Percentiles rank a stretch among this genome's conserved stretches.
These are phyloP conservation scores for Solanum gracilifrons DNA, from an alignment of 257 asterid species.

Conservation along the genomic window DNA sequence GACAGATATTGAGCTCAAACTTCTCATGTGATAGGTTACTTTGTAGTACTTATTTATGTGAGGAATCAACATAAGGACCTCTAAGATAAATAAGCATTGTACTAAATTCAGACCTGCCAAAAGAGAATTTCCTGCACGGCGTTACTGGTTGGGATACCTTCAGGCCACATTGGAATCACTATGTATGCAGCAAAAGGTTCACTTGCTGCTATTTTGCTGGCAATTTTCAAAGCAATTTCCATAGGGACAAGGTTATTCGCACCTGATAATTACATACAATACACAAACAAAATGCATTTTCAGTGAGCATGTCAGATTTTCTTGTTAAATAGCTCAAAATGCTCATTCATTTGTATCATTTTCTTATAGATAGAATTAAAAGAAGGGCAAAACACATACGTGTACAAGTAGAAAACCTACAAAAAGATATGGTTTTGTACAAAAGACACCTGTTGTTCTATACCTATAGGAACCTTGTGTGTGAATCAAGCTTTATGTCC, in stretches of 20 bases:
- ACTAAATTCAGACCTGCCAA: conserved; percentile 64
- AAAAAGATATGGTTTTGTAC: background rate
- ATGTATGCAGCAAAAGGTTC: conserved; percentile 75
- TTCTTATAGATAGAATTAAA: background rate
- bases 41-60: background rate
- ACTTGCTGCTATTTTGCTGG: conserved; percentile 72
- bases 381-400: background rate
- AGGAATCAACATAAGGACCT: background rate
- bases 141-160: conserved; percentile 73
- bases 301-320: background rate
- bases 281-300: background rate
- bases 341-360: background rate
- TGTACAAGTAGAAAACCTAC: background rate
- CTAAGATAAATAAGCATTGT: background rate
- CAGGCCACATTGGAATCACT: conserved; percentile 97
- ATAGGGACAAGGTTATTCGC: conserved; percentile 96
- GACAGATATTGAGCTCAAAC: background rate
- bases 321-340: background rate
- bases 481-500: background rate
- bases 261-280: conserved; percentile 29
- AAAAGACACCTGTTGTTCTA: background rate
- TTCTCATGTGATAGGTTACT: background rate
- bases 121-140: conserved; percentile 90
- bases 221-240: conserved; percentile 81
- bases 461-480: background rate